Conservation (phyloP, 148 eudicot genomes). For the Persicaria maculosa region DNA sequence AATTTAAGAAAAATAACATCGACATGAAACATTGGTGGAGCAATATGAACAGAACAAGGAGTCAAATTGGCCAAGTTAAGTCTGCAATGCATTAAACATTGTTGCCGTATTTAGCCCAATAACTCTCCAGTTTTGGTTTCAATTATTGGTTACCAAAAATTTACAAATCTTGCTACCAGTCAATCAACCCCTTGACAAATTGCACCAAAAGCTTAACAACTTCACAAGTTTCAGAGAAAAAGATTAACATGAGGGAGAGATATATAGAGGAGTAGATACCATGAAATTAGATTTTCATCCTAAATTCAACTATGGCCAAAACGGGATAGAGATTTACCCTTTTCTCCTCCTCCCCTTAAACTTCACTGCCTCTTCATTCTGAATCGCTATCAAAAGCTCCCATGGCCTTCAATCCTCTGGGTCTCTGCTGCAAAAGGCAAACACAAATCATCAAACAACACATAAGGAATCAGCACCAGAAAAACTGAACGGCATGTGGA, state of each 20-base stretch:
- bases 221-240: background rate
- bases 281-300: background rate
- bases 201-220: background rate
- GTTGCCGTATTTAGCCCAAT: background rate
- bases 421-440: conserved; percentile 50
- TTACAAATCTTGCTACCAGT: background rate
- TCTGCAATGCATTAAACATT: background rate
- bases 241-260: background rate
- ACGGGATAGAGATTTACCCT: background rate
- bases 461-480: background rate
- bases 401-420: conserved; percentile 94
- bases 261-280: background rate
- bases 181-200: background rate
- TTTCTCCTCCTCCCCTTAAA: background rate
- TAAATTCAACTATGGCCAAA: background rate
- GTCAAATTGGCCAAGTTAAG: background rate
- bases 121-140: background rate
- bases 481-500: background rate
- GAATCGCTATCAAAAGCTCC: conserved; percentile 91
- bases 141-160: background rate
- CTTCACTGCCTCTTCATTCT: conserved; percentile 21
- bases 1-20: background rate
- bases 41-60: background rate
- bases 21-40: background rate
- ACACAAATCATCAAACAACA: background rate